Evolutionary conservation across 768 basidiomycete species (phyloP).

Genomic region (Tylopilus sp.): DNA sequence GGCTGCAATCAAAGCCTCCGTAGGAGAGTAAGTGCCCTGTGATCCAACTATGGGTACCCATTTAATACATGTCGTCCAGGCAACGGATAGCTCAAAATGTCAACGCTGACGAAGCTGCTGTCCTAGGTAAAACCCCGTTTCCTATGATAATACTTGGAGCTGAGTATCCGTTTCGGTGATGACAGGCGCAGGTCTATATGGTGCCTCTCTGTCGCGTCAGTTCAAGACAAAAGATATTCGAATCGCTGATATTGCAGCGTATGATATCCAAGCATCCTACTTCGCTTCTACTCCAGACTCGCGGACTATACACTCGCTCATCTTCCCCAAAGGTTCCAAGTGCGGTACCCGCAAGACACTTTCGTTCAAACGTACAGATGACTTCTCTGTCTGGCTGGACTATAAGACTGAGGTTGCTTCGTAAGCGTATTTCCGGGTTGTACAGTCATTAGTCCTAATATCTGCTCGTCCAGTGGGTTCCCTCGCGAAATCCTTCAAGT

Average conservation of each 20-base stretch:
- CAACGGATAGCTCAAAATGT: conserved; percentile 91
- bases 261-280: conserved; percentile 81
- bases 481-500: conserved; percentile 73
- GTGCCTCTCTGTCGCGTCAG: conserved; percentile 81
- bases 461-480: conserved; percentile 49
- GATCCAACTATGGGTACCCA: neutral
- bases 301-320: conserved; percentile 67
- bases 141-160: neutral
- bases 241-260: conserved; percentile 65
- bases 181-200: conserved; percentile 81
- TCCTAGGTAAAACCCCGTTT: conserved; percentile 53
- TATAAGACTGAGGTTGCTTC: conserved; percentile 66
- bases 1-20: conserved; percentile 67
- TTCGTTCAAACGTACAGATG: conserved; percentile 80
- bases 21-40: conserved; percentile 63
- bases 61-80: conserved; percentile 31
- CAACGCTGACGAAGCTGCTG: conserved; percentile 95
- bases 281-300: conserved; percentile 52
- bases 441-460: conserved; percentile 1
- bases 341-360: conserved; percentile 81
- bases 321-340: conserved; percentile 80
- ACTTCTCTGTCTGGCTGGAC: conserved; percentile 74
- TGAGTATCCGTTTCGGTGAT: neutral
- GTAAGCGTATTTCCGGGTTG: conserved; percentile 40
- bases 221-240: conserved; percentile 97